A percentile compares a stretch with the other conserved stretches of the same genome.
Conservation (phyloP, 2,329 filamentous ascomycete species). For the Macrophomina tecta region DNA sequence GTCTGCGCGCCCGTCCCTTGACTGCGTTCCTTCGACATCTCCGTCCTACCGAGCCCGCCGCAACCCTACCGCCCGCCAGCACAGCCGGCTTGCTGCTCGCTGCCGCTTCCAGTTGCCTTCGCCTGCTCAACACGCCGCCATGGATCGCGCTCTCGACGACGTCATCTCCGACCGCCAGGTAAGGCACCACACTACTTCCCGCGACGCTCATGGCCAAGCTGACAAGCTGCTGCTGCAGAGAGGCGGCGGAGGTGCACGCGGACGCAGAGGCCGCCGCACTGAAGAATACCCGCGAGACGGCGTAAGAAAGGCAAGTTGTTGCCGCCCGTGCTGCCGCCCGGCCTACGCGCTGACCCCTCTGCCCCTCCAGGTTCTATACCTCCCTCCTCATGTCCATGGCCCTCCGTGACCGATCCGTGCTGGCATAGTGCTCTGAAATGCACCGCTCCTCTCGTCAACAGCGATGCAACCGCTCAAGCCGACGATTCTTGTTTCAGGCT, state of each 20-base stretch:
- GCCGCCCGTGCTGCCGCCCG: neutral
- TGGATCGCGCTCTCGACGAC: slow-evolving; percentile 70
- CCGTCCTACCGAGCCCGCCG: neutral
- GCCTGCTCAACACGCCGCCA: slow-evolving; percentile 37
- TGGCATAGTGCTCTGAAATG: slow-evolving; percentile 29
- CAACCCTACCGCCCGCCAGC: slow-evolving; percentile 7
- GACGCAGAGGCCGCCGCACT: slow-evolving; percentile 50
- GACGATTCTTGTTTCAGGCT: slow-evolving; percentile 42
- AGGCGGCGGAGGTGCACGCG: slow-evolving; percentile 34
- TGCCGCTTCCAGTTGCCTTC: slow-evolving; percentile 3
- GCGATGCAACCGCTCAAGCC: slow-evolving; percentile 32
- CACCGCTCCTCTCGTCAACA: slow-evolving; percentile 33
- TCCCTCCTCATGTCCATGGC: slow-evolving; percentile 46
- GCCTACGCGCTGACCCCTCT: slow-evolving; percentile 13
- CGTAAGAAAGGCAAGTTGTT: slow-evolving; percentile 77
- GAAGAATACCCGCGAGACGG: slow-evolving; percentile 76
- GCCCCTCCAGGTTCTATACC: slow-evolving; percentile 24
- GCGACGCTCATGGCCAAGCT: slow-evolving; percentile 15
- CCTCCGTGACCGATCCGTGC: slow-evolving; percentile 23
- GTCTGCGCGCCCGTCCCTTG: neutral
- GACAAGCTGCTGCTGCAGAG: slow-evolving; percentile 31
- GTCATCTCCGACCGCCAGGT: slow-evolving; percentile 68
- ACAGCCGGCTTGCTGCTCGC: slow-evolving; percentile 3
- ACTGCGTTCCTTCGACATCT: slow-evolving; percentile 1
- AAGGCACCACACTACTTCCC: slow-evolving; percentile 1